Base-by-base conservation (phyloP, 2,329 filamentous ascomycete species). In the Mycosphaerelloides madeirae region DNA sequence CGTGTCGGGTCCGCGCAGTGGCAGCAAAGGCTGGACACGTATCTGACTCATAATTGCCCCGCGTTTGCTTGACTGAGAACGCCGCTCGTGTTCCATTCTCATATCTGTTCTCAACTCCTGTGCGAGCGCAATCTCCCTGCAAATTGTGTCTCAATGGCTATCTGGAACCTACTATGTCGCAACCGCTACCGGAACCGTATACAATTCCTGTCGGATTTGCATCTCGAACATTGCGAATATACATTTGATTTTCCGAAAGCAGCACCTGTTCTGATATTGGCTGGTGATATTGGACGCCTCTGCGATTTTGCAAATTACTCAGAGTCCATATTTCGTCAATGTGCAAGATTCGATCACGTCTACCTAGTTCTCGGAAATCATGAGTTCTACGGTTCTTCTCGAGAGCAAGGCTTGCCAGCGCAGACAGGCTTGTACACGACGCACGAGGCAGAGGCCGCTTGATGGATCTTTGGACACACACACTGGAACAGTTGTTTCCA, bases 311-410 rank as follows among this genome's bases (percentile, higher is more conserved):
- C 71, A 3, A 56, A 46, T 1, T 76, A 75, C 55, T 61, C 68
- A 3, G 46, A 46, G 3, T 78, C 78, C 49, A 63, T 78, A 16
- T 48, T 58, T 8, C 52, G 51, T 3, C 73, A 74, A 44, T 65
- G 64, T 13, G 49, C 57, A 14, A 62, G 64, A 3, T 78, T 69
- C 50, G 57, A 70, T 7, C 62, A 59, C 3, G 68, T 78, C 2
- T 70, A 77, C 40, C 58, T 77, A 1, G 66, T 78, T 0, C 64
- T 78, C 2, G 76, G 74, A 0, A 78, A 78, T 54, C 75, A 78
- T 52, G 75, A 79, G 55, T 78, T 77, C 55, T 77, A 75, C 53
- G 68, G 68, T 20, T 60, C 70, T 29, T 64, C 61, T 31, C 66
- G 69, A 41, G 58, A 65, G 1, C 52, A 62, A 0, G 68, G 66